Percentiles rank a stretch among this genome's conserved stretches.
Evolutionary conservation across 202 grass and related monocot species (phyloP).

Genomic region (Zizania palustris): DNA sequence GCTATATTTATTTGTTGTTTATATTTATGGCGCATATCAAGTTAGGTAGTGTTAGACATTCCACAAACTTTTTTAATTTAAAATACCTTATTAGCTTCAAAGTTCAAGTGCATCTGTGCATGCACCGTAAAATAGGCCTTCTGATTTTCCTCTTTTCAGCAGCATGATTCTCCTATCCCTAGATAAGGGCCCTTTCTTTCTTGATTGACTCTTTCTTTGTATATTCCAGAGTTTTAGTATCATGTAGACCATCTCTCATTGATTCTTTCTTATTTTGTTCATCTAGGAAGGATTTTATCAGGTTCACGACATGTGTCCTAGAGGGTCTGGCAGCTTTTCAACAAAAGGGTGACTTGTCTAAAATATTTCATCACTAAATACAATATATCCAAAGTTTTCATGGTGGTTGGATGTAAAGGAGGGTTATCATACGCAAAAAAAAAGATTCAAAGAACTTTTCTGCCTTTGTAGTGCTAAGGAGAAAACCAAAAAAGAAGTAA

Average conservation of each 20-base stretch:
- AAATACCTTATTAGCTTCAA: background rate
- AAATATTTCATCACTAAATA: background rate
- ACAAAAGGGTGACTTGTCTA: background rate
- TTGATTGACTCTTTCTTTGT: background rate
- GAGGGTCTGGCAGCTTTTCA: background rate
- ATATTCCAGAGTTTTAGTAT: background rate
- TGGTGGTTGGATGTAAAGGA: background rate
- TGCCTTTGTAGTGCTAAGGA: background rate
- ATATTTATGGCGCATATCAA: background rate
- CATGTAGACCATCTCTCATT: background rate
- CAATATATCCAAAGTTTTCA: background rate
- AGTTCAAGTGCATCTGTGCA: background rate
- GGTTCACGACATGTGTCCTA: background rate
- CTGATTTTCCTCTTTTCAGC: background rate
- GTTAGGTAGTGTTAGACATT: background rate
- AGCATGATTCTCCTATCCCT: slow-evolving; percentile 1
- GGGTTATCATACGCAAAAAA: background rate
- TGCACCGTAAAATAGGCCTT: background rate
- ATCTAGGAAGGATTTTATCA: background rate
- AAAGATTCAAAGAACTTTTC: background rate
- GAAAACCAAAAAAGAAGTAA: background rate
- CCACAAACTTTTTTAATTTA: slow-evolving; percentile 8
- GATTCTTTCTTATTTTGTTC: background rate
- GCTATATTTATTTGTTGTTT: slow-evolving; percentile 14
- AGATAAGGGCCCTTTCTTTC: background rate